Evolutionary conservation across 192 early-diverging fungal genomes (phyloP).

Genomic region (Linnemannia schmuckeri): DNA sequence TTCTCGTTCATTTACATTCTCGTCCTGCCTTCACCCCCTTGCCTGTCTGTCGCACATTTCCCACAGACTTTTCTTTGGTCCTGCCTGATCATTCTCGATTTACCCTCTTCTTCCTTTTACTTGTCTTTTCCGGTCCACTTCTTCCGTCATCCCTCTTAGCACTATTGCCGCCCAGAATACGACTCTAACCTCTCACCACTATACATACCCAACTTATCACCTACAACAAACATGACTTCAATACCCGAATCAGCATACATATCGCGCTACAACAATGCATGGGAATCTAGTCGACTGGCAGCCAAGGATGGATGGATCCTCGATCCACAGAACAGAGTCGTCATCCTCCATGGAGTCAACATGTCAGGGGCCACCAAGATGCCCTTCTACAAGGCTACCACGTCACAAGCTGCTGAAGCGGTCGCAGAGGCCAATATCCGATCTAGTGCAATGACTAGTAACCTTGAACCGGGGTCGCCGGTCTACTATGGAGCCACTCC

Average conservation of each 20-base stretch:
- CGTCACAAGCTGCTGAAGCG: background rate
- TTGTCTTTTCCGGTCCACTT: background rate
- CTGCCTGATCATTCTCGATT: background rate
- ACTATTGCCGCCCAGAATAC: background rate
- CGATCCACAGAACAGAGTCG: conserved; percentile 61
- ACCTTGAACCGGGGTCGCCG: background rate
- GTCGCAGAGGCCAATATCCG: background rate
- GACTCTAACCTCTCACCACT: background rate
- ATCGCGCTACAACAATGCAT: conserved; percentile 35
- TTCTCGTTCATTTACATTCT: background rate
- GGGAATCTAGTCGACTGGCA: conserved; percentile 31
- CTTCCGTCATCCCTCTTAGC: background rate
- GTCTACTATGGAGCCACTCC: conserved; percentile 12
- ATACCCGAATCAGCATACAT: conserved; percentile 22
- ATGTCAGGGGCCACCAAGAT: conserved; percentile 68
- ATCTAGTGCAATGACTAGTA: background rate
- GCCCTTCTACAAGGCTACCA: conserved; percentile 51
- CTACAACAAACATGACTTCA: background rate
- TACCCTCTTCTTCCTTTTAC: background rate
- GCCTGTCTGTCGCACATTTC: background rate
- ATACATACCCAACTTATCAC: conserved; percentile 4
- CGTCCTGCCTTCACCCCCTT: background rate
- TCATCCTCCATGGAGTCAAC: conserved; percentile 70
- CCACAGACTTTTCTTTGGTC: background rate
- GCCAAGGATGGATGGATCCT: conserved; percentile 60